phyloP scores from a whole-genome alignment of 1,284 basidiomycete genomes.

The Vanrija humicola region DNA sequence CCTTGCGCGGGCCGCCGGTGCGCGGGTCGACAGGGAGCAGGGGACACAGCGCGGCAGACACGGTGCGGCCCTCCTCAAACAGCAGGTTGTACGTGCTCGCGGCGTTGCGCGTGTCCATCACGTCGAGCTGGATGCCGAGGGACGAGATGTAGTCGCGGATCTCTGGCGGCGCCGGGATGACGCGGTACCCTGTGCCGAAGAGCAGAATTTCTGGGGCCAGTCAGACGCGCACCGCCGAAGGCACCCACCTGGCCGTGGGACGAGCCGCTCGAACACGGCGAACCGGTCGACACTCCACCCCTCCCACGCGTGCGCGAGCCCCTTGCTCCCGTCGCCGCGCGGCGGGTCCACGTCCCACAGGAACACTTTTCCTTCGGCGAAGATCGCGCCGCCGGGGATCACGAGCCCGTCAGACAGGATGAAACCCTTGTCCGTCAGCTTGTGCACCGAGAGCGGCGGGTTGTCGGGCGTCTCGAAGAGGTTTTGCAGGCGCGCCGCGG shows the following conservation, averaged over 20 bases:
- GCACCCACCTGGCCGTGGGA: constrained; percentile 76
- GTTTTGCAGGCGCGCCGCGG: constrained; percentile 18
- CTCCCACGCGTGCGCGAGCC: constrained; percentile 42
- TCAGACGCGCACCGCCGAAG: too few species aligned
- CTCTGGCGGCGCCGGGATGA: constrained; percentile 65
- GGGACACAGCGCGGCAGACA: constrained; percentile 83
- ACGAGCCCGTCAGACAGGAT: constrained; percentile 61
- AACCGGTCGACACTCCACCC: constrained; percentile 71
- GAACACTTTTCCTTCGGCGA: constrained; percentile 80
- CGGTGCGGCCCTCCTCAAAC: constrained; percentile 83
- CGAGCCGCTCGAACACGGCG: constrained; percentile 70
- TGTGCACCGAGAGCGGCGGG: constrained; percentile 33
- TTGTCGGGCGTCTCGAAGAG: constrained; percentile 28
- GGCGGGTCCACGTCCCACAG: constrained; percentile 79
- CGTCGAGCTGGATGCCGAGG: constrained; percentile 82
- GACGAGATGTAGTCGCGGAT: constrained; percentile 67
- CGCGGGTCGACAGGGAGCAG: constrained; percentile 48
- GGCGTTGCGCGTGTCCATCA: constrained; percentile 92
- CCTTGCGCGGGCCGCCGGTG: neutral
- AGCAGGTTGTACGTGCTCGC: constrained; percentile 92
- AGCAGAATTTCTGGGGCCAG: constrained; percentile 72
- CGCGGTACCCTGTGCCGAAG: constrained; percentile 75
- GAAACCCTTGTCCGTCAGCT: constrained; percentile 45
- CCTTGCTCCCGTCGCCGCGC: constrained; percentile 49
- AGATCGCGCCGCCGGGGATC: constrained; percentile 70